A percentile compares a stretch with the other conserved stretches of the same genome.
Conservation (phyloP, 2,329 filamentous ascomycete species). For the Aureobasidium sp. region DNA sequence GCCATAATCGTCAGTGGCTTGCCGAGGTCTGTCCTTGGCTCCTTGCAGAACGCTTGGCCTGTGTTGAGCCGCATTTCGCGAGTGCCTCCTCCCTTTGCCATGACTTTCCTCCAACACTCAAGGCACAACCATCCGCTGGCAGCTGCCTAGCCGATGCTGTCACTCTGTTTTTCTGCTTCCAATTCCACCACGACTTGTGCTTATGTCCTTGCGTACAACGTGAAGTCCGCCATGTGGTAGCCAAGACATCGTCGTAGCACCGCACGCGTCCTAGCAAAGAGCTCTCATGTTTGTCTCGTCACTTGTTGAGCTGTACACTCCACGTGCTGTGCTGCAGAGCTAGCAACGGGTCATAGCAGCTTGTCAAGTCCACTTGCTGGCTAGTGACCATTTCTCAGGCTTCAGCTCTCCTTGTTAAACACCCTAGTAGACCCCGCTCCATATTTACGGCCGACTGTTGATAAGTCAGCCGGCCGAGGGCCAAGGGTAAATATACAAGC, state of each 20-base stretch:
- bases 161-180: background rate
- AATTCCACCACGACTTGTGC: background rate
- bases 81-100: background rate
- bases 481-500: background rate
- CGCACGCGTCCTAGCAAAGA: background rate
- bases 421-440: conserved; percentile 8
- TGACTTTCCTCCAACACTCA: background rate
- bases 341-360: background rate
- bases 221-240: background rate
- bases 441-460: conserved; percentile 5
- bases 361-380: background rate
- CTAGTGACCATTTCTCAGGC: background rate
- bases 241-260: background rate
- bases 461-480: conserved; percentile 2
- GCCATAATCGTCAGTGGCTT: background rate
- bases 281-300: background rate
- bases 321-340: background rate
- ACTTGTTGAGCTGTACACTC: background rate
- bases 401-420: background rate
- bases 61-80: background rate
- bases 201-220: background rate
- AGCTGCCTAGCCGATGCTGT: background rate
- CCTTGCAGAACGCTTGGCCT: background rate
- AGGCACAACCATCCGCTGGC: background rate
- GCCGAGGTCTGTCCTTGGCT: conserved; percentile 1